Base-by-base conservation (phyloP, 1,284 basidiomycete genomes). In the Anthracocystis panici-leucophaei region DNA sequence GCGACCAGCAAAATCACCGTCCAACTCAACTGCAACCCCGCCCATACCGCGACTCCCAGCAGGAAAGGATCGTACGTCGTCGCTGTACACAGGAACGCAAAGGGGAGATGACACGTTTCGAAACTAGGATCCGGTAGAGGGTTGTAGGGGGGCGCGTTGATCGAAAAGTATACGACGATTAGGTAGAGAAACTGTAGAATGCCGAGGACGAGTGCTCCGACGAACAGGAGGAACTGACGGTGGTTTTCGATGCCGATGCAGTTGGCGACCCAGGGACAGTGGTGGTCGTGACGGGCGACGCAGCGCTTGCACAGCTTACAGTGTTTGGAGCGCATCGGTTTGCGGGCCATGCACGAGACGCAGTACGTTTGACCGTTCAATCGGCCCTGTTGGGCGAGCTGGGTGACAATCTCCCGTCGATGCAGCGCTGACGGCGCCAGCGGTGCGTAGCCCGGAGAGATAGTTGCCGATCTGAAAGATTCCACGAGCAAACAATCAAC, bases 261-360 rank as follows among this genome's bases (percentile, higher is more conserved):
- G 86, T 98, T 98, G 92, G 94, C 97, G n/a, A 98, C 91, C 96
- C 96, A 99, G 9, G 97, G 97, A 82, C 96, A 98, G 83, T 98
- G 95, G 35, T 85, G 83, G 53, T 85, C 83, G 64, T 82, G 79
- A 1, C 83, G 66, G 8, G 92, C 93, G 18, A 95, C 89, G 82
- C 97, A 99, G 64, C 91, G 91, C 77, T 95, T 92, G 83, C 95
- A 98, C 35, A 93, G 88, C 16, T 94, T 90, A 87, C 95, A 98
- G 85, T 99, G 97, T 85, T 97, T 98, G 25, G 93, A 95, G 8
- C 96, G 90, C 23, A 99, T 87, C 4, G 96, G 94, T 82, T 96
- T 95, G 46, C 92, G 90, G 2, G 93, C 91, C 92, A 99, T 93
- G 86, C 96, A 99, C 57, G 91, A 89, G 57, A 98, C 92, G 84